These are phyloP conservation scores for Saturnispora gosingensis DNA, from an alignment of 805 yeast genomes.

Conservation along the genomic window DNA sequence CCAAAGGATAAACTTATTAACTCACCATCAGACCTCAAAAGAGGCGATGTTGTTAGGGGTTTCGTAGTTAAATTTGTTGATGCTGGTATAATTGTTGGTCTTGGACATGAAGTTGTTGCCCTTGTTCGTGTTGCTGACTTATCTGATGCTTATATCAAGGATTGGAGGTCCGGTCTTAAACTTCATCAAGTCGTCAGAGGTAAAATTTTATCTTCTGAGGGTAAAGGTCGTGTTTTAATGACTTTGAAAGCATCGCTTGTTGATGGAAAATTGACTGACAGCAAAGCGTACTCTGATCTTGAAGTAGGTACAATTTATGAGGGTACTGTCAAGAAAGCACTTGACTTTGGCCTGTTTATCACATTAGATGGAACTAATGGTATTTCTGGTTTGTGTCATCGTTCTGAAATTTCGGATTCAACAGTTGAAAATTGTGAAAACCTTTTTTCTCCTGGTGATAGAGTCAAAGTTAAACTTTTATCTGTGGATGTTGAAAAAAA, in stretches of 20 bases:
- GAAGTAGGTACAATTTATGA: constrained; percentile 61
- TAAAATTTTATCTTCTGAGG: constrained; percentile 54
- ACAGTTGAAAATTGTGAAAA: constrained; percentile 44
- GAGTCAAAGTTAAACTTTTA: constrained; percentile 77
- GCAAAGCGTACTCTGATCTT: constrained; percentile 60
- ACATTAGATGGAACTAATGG: constrained; percentile 64
- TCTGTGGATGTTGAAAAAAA: constrained; percentile 54
- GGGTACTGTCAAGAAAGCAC: constrained; percentile 68
- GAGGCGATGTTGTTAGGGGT: constrained; percentile 76
- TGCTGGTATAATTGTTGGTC: constrained; percentile 66
- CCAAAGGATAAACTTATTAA: constrained; percentile 43
- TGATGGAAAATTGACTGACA: constrained; percentile 51
- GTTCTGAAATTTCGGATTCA: constrained; percentile 72
- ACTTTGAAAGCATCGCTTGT: constrained; percentile 77
- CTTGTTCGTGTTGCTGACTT: constrained; percentile 74
- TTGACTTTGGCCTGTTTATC: constrained; percentile 89
- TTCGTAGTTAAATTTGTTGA: constrained; percentile 66
- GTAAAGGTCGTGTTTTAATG: constrained; percentile 57
- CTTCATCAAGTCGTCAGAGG: constrained; percentile 68
- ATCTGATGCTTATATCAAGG: constrained; percentile 72
- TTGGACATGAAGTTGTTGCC: constrained; percentile 65
- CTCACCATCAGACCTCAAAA: constrained; percentile 43
- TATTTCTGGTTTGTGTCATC: constrained; percentile 82
- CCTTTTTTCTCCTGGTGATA: constrained; percentile 81
- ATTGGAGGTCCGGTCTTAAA: constrained; percentile 75